A percentile compares a stretch with the other conserved stretches of the same genome.
phyloP scores from a whole-genome alignment of 352 stramenopile genomes.

The Phytophthora crassamura region DNA sequence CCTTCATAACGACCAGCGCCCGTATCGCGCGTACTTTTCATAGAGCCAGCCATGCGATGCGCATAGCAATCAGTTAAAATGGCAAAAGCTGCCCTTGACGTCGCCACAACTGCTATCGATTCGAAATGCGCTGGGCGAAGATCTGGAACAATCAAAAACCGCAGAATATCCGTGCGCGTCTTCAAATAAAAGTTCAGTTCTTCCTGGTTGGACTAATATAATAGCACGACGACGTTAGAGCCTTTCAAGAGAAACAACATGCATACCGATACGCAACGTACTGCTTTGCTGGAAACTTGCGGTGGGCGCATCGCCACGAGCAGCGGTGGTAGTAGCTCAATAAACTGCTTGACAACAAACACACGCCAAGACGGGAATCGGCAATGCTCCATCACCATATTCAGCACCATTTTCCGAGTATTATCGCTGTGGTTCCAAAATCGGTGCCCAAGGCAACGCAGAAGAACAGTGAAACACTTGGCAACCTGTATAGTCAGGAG shows the following conservation, averaged over 20 bases:
- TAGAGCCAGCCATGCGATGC: constrained; percentile 42
- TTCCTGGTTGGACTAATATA: constrained; percentile 43
- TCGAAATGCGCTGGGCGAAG: constrained; percentile 59
- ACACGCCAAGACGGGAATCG: constrained; percentile 65
- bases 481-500: constrained; percentile 53
- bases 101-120: constrained; percentile 52
- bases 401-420: constrained; percentile 64
- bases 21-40: constrained; percentile 17
- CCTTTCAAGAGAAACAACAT: not conserved
- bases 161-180: constrained; percentile 55
- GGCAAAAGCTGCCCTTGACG: constrained; percentile 65
- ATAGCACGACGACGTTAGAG: constrained; percentile 9
- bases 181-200: constrained; percentile 74
- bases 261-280: constrained; percentile 16
- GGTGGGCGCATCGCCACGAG: constrained; percentile 74
- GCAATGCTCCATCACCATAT: constrained; percentile 80
- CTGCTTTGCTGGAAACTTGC: constrained; percentile 49
- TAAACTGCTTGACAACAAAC: constrained; percentile 83
- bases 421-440: constrained; percentile 89
- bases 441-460: constrained; percentile 76
- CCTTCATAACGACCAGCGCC: constrained; percentile 61
- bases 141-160: constrained; percentile 63
- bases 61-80: constrained; percentile 86
- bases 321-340: constrained; percentile 74
- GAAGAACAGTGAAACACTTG: constrained; percentile 81